These are phyloP conservation scores for Chytridium lagenaria DNA, from an alignment of 371 early-diverging fungal species.

Conservation along the genomic window DNA sequence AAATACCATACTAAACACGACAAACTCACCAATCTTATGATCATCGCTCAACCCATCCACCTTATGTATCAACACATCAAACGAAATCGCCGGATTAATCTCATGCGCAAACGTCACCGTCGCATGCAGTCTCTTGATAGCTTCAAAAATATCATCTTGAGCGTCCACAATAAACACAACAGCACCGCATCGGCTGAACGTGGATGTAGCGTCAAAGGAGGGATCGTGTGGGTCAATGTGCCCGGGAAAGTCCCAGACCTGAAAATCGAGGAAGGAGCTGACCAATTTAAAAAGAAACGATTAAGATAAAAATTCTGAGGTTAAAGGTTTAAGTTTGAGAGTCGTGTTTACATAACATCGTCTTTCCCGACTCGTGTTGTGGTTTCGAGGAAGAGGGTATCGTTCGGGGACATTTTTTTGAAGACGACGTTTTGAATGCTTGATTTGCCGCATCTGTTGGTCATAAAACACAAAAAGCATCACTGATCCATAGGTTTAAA, in stretches of 20 bases:
- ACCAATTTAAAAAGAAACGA: neutral
- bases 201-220: slow-evolving; percentile 61
- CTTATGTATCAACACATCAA: slow-evolving; percentile 95
- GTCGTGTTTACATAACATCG: slow-evolving; percentile 67
- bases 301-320: neutral
- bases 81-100: slow-evolving; percentile 82
- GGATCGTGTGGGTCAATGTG: slow-evolving; percentile 85
- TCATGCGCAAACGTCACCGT: slow-evolving; percentile 79
- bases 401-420: slow-evolving; percentile 89
- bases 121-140: slow-evolving; percentile 74
- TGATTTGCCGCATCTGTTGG: slow-evolving; percentile 88
- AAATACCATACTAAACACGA: neutral
- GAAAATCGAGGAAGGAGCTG: slow-evolving; percentile 86
- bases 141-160: slow-evolving; percentile 89
- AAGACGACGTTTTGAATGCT: slow-evolving; percentile 93
- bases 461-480: neutral
- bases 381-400: slow-evolving; percentile 88
- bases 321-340: slow-evolving; percentile 37
- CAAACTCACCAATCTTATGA: slow-evolving; percentile 77
- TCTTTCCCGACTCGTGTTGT: slow-evolving; percentile 82
- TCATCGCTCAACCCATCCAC: slow-evolving; percentile 96
- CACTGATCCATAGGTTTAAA: neutral
- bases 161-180: slow-evolving; percentile 95
- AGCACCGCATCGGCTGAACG: slow-evolving; percentile 64
- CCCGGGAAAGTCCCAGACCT: slow-evolving; percentile 95